Base-by-base conservation (phyloP, 345 rosid species). In the Gossypium arboreum region DNA sequence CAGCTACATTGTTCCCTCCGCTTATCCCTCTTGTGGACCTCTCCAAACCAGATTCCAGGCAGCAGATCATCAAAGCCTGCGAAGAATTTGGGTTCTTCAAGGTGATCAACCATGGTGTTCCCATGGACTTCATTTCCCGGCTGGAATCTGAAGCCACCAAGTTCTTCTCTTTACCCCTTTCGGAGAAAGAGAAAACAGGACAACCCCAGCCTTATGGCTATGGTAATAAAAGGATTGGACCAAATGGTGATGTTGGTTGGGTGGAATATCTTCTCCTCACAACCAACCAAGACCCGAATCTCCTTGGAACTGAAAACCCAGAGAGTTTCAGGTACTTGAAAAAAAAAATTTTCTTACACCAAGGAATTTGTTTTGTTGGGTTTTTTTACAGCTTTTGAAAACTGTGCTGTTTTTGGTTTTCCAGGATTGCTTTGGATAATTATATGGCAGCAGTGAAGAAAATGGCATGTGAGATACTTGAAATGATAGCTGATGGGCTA, bases 81-180 rank as follows among this genome's bases (percentile, higher is more conserved):
- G 86, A 83, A 73, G 93, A 91, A 63, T 81, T 87, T 20, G 98
- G 98, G 4, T 88, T 89, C 85, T 91, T 93, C 86, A 91, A 90
- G 76, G 84, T 93, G 68, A 87, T 89, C 74, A 88, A 88, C 77
- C 98, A 91, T 79, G 94, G 91, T 3, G 86, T 93, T 74, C 82
- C 91, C 52, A 45, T 76, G 59, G 97, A 87, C 55, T 66, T 84
- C 76, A 75, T 86, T 68, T 65, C 83, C 56, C 74, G 79, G 41
- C 52, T 91, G 78, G 97, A 91, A 77, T 59, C 71, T 5, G 86
- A 88, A 43, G 89, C 97, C 10, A 12, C 81, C 3, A 73, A 76
- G 44, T 93, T 93, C 86, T 93, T 91, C 78, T 71, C 85, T 17
- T 83, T 84, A 74, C 86, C 97, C 2, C 85, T 83, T 34, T 72